Evolutionary conservation across 257 asterid genomes (phyloP), one percentile per base, ranked within the genome.

Genomic region (Solanum microdontum): DNA sequence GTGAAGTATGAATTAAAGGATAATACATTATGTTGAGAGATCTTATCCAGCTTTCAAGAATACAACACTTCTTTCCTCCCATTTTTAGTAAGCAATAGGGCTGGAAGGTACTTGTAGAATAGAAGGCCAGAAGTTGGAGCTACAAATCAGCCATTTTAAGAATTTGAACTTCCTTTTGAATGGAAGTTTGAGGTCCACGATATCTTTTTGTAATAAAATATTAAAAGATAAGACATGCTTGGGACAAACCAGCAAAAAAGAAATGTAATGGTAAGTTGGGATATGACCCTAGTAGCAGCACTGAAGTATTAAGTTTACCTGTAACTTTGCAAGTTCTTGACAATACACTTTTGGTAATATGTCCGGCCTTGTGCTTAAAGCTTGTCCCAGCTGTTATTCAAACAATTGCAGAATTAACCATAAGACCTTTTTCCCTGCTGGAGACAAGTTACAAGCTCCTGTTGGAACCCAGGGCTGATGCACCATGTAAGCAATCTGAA

Each of bases 311-410:
- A 82, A 28, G 69, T 87, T 36, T 91, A 95, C 99, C 98, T 97
- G 99, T 85, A 97, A 91, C 87, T 97, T 93, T 68, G 95, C 92
- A 87, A 97, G 99, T 92, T 97, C 99, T 87, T 93, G 98, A 91
- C 99, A 97, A 89, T 95, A 97, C 43, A 96, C 91, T 66, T 89
- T 88, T n/a, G 99, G 98, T 88, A 97, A 89, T 93, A 97, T 95
- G 86, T 97, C 99, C 15, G 98, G 98, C 88, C 99, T 94, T 87
- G 99, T 97, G 94, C 99, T 95, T 90, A 97, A 90, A 89, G 99
- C 99, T 91, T 97, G 99, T 80, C 99, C 99, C 58, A 97, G 98
- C 99, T 97, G 96, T 86, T 87, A 88, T 91, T 87, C 76, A 76
- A 89, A 89, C 87, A 90, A 85, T 84, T 45, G 76, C 33, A 84